phyloP scores from a whole-genome alignment of 805 yeast genomes.

The Lipomyces sp. region DNA sequence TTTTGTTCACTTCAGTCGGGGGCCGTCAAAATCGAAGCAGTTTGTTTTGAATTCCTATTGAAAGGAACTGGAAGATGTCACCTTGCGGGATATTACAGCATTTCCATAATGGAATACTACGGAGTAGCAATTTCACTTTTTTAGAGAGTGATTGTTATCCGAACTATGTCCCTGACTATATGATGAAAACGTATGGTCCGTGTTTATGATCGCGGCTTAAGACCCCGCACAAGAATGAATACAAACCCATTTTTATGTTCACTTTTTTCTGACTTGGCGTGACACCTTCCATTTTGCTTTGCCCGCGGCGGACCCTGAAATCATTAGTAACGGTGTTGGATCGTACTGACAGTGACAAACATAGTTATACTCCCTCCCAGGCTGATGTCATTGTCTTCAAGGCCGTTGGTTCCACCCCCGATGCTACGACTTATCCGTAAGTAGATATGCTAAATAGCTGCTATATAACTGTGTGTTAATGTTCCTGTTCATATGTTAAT shows the following conservation, averaged over 20 bases:
- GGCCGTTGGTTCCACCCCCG: conserved; percentile 64
- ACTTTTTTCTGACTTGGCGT: conserved; percentile 48
- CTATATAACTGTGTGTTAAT: background rate
- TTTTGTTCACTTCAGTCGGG: background rate
- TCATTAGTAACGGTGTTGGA: background rate
- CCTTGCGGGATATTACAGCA: background rate
- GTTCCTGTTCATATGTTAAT: background rate
- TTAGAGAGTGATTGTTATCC: background rate
- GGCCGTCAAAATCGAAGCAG: background rate
- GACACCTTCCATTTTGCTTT: conserved; percentile 5
- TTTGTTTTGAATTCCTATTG: background rate
- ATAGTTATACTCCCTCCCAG: conserved; percentile 85
- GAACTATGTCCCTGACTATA: conserved; percentile 3
- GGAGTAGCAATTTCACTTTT: background rate
- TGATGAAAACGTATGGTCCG: conserved; percentile 84
- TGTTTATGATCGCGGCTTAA: conserved; percentile 93
- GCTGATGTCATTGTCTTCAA: conserved; percentile 94
- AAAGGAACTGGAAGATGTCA: background rate
- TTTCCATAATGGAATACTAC: background rate
- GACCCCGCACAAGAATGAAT: conserved; percentile 90
- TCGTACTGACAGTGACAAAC: background rate
- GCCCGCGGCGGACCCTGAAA: background rate
- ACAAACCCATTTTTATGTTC: conserved; percentile 56
- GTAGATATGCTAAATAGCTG: background rate
- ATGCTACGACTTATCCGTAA: conserved; percentile 75